A percentile compares a stretch with the other conserved stretches of the same genome.
These are phyloP conservation scores for Ogataea methylovora DNA, from an alignment of 805 yeast genomes.

Conservation along the genomic window DNA sequence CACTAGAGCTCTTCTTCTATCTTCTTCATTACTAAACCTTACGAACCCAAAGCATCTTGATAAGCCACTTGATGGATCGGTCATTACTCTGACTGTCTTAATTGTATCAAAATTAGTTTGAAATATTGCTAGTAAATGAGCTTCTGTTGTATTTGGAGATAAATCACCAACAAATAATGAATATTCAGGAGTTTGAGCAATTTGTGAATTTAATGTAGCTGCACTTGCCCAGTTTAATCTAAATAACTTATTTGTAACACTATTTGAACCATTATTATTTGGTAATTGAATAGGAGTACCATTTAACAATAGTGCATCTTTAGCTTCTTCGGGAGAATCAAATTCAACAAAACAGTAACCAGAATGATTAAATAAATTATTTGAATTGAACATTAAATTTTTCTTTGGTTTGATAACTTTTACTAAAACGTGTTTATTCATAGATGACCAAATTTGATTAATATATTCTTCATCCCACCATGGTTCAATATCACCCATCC, in stretches of 20 bases:
- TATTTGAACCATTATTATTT: no score
- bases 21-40: conserved; percentile 62
- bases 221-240: conserved; percentile 82
- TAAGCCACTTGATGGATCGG: conserved; percentile 73
- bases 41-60: conserved; percentile 80
- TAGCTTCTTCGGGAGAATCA: conserved; percentile 60
- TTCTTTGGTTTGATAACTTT: conserved; percentile 50
- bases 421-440: conserved; percentile 51
- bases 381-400: conserved; percentile 21
- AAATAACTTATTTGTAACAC: conserved; percentile 58
- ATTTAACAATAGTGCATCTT: conserved; percentile 57
- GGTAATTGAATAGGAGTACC: conserved; percentile 58
- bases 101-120: conserved; percentile 60
- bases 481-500: conserved; percentile 89
- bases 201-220: conserved; percentile 65
- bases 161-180: conserved; percentile 80
- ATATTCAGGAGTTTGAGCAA: conserved; percentile 67
- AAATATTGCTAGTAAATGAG: conserved; percentile 64
- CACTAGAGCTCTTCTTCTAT: conserved; percentile 56
- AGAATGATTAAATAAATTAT: conserved; percentile 23
- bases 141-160: conserved; percentile 73
- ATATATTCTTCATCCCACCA: conserved; percentile 63
- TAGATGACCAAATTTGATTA: conserved; percentile 50
- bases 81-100: conserved; percentile 79
- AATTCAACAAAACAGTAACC: conserved; percentile 81